These are phyloP conservation scores for Calonectria pseudoturangicola DNA, from an alignment of 2,329 filamentous ascomycete species.

Conservation along the genomic window DNA sequence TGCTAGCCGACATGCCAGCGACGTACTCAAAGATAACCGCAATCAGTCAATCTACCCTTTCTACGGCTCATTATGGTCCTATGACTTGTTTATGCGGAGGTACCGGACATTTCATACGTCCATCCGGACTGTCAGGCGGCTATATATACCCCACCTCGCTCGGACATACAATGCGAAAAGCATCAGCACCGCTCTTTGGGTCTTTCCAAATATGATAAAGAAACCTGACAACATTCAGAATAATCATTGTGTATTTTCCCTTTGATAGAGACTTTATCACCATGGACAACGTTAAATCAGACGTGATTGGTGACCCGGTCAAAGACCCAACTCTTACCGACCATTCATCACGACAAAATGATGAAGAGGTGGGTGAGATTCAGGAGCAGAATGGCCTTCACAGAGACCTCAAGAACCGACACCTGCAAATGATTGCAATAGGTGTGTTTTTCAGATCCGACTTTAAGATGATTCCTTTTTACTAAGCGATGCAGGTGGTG, in stretches of 20 bases:
- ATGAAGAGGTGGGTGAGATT: background rate
- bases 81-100: background rate
- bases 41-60: background rate
- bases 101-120: background rate
- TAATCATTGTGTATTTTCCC: background rate
- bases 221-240: background rate
- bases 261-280: background rate
- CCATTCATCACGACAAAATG: background rate
- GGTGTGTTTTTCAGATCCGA: slow-evolving; percentile 85
- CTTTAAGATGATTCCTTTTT: slow-evolving; percentile 19
- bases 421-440: slow-evolving; percentile 97
- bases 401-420: slow-evolving; percentile 84
- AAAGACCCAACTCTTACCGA: background rate
- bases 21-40: background rate
- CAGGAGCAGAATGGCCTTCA: slow-evolving; percentile 3
- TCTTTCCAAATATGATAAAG: background rate
- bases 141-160: background rate
- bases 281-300: background rate
- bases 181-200: background rate
- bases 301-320: background rate
- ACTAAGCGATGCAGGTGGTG: slow-evolving; percentile 67
- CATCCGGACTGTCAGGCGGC: no score
- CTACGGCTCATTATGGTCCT: background rate
- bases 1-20: background rate
- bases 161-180: background rate